Evolutionary conservation across 1,284 basidiomycete species (phyloP).

Genomic region (Inonotus obliquus): DNA sequence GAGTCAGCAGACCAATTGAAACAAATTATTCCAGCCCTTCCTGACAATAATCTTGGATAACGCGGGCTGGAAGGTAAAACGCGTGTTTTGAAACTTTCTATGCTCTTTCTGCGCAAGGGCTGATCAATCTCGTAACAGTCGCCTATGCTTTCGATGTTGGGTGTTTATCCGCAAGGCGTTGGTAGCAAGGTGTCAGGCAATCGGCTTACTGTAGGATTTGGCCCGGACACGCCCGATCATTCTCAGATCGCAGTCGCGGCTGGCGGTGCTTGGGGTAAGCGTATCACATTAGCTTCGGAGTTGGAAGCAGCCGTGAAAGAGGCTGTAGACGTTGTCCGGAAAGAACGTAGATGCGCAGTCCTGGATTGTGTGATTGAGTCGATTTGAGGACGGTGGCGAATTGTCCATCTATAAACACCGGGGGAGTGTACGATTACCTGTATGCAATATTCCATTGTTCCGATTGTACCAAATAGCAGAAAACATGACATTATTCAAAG

Average conservation of each 20-base stretch:
- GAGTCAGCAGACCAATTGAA: neutral
- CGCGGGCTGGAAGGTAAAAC: slow-evolving; percentile 57
- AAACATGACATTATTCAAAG: neutral
- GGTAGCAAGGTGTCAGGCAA: slow-evolving; percentile 44
- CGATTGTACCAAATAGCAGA: neutral
- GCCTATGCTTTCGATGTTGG: slow-evolving; percentile 59
- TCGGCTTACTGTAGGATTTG: slow-evolving; percentile 58
- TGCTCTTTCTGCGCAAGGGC: neutral
- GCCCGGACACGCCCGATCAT: slow-evolving; percentile 59
- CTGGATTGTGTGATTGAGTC: slow-evolving; percentile 47
- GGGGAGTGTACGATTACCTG: neutral
- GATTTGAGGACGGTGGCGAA: slow-evolving; percentile 26
- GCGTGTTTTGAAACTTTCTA: neutral
- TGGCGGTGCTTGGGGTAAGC: slow-evolving; percentile 59
- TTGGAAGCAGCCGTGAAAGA: slow-evolving; percentile 41
- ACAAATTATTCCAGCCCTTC: slow-evolving; percentile 46
- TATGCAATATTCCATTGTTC: neutral
- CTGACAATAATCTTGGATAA: slow-evolving; percentile 68
- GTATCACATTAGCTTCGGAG: slow-evolving; percentile 36
- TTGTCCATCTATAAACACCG: too few relatives aligned
- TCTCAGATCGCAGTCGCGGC: slow-evolving; percentile 57
- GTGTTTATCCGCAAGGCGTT: slow-evolving; percentile 54
- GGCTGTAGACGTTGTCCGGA: slow-evolving; percentile 49
- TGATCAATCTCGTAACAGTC: slow-evolving; percentile 32
- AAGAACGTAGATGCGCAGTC: slow-evolving; percentile 58